phyloP scores from a whole-genome alignment of 768 basidiomycete species.

The Leccinum fibrillosum region DNA sequence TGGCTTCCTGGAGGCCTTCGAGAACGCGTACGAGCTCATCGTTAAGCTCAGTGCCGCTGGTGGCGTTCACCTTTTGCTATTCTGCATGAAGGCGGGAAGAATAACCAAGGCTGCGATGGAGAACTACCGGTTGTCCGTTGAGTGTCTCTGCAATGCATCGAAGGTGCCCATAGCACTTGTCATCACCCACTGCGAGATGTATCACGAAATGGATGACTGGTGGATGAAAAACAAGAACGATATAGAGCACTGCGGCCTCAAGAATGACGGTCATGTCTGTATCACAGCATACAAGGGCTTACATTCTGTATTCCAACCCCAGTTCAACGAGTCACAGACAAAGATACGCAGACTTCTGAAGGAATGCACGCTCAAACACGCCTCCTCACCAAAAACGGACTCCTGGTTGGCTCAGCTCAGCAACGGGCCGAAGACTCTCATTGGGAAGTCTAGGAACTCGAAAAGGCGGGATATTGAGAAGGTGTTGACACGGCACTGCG shows the following conservation, averaged over 20 bases:
- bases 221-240: constrained; percentile 25
- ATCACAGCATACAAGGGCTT: constrained; percentile 6
- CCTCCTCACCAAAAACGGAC: too few relatives aligned
- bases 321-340: too few relatives aligned
- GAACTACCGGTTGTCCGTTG: constrained; percentile 39
- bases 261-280: constrained; percentile 29
- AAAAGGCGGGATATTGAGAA: constrained; percentile 16
- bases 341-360: too few relatives aligned
- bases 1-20: constrained; percentile 25
- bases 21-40: constrained; percentile 32
- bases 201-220: constrained; percentile 31
- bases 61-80: constrained; percentile 42
- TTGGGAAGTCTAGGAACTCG: constrained; percentile 5
- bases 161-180: constrained; percentile 38
- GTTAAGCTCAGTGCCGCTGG: constrained; percentile 21
- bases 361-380: too few relatives aligned
- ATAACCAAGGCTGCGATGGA: constrained; percentile 27
- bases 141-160: constrained; percentile 34
- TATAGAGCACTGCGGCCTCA: constrained; percentile 24
- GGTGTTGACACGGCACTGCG: constrained; percentile 15
- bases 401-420: too few relatives aligned
- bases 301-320: too few relatives aligned
- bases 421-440: constrained; percentile 10
- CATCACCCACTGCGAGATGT: constrained; percentile 37
- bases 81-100: constrained; percentile 37